Conservation (phyloP, 441 rosid genomes). For the Heliophila coronopifolia region DNA sequence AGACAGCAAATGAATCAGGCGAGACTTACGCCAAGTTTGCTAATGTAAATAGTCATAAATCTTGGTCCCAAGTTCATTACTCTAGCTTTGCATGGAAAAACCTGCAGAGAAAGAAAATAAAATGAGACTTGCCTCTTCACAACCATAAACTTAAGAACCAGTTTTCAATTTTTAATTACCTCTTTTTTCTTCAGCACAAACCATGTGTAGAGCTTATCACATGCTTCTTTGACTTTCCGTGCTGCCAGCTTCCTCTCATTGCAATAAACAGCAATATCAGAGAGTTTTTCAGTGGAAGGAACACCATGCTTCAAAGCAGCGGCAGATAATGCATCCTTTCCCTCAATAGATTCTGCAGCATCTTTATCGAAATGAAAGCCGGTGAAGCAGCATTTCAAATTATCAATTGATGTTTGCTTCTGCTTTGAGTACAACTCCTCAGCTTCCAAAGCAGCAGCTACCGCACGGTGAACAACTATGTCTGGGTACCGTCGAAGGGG, state of each 20-base stretch:
- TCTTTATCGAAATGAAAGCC: constrained; percentile 53
- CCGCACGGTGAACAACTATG: constrained; percentile 70
- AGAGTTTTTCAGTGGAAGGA: constrained; percentile 45
- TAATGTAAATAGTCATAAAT: constrained; percentile 79
- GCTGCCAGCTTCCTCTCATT: constrained; percentile 65
- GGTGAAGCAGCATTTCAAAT: constrained; percentile 45
- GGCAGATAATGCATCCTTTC: constrained; percentile 47
- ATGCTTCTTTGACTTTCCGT: constrained; percentile 69
- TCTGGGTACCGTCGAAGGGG: constrained; percentile 90
- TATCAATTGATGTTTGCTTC: constrained; percentile 23
- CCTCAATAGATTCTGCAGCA: constrained; percentile 54
- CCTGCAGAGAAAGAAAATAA: constrained; percentile 38
- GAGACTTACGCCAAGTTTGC: constrained; percentile 70
- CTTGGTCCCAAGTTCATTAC: constrained; percentile 78
- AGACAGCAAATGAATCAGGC: neutral
- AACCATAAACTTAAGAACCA: constrained; percentile 8
- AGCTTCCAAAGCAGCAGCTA: constrained; percentile 83
- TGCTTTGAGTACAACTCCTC: constrained; percentile 45
- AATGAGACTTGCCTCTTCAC: neutral
- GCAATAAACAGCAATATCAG: constrained; percentile 56
- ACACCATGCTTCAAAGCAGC: constrained; percentile 61
- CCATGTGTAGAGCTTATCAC: constrained; percentile 85
- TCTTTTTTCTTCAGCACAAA: constrained; percentile 57
- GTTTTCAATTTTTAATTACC: constrained; percentile 34
- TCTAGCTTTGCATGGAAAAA: constrained; percentile 66